These are phyloP conservation scores for Centaurea solstitialis DNA, from an alignment of 129 eudicot species.

Conservation along the genomic window DNA sequence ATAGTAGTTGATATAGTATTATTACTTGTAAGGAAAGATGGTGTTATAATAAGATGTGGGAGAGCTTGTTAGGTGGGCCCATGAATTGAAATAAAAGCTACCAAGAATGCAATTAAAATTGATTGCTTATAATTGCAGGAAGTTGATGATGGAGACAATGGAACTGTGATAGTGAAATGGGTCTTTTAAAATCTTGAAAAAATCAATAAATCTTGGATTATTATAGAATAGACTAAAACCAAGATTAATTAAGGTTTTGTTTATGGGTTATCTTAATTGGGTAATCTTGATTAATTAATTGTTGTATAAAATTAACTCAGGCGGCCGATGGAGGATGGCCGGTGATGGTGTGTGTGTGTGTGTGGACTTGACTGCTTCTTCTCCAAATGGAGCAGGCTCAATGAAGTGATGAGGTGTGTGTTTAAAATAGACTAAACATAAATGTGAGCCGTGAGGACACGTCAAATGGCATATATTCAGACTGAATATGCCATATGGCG, in stretches of 20 bases:
- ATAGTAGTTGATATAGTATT: slow-evolving; percentile 27
- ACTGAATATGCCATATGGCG: too few relatives aligned
- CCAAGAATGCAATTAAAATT: slow-evolving; percentile 20
- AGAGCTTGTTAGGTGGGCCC: slow-evolving; percentile 49
- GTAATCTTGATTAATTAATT: neutral
- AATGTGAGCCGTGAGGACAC: too few relatives aligned
- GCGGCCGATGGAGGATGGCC: slow-evolving; percentile 1
- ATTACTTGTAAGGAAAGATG: slow-evolving; percentile 34
- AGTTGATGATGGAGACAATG: slow-evolving; percentile 31
- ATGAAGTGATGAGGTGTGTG: too few relatives aligned
- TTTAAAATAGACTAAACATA: too few relatives aligned
- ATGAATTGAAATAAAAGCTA: slow-evolving; percentile 71
- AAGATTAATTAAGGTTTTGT: slow-evolving; percentile 9
- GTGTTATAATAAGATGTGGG: slow-evolving; percentile 16
- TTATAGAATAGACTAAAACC: neutral
- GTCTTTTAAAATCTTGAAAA: neutral
- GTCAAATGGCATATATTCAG: too few relatives aligned
- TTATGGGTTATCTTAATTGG: neutral
- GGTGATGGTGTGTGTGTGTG: neutral
- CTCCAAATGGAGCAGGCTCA: neutral
- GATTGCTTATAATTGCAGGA: slow-evolving; percentile 42
- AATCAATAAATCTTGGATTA: slow-evolving; percentile 17
- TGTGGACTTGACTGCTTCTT: neutral
- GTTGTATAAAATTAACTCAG: slow-evolving; percentile 10
- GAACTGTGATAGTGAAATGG: slow-evolving; percentile 20